Conservation (phyloP, 2,329 filamentous ascomycete species). For the Epichloe gansuensis region DNA sequence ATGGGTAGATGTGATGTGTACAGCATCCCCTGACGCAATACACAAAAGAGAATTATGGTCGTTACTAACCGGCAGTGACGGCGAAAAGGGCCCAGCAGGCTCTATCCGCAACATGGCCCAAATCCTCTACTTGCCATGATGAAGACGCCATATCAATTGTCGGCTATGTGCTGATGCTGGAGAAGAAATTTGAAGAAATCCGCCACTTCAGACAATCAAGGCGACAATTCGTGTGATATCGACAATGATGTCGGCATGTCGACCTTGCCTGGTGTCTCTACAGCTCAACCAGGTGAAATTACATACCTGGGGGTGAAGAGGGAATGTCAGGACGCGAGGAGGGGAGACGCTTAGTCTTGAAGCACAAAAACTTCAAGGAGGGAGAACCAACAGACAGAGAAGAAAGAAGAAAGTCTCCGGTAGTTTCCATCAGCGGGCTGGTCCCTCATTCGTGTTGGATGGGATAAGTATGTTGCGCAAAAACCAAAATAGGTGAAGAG, state of each 20-base stretch:
- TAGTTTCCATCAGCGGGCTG: neutral
- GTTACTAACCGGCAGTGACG: constrained; percentile 10
- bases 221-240: neutral
- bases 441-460: too few species aligned
- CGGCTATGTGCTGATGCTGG: neutral
- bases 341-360: neutral
- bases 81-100: constrained; percentile 16
- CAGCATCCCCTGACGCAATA: too few species aligned
- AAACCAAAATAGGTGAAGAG: neutral
- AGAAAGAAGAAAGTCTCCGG: neutral
- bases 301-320: neutral
- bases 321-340: neutral
- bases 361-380: neutral
- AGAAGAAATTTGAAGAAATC: neutral
- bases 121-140: constrained; percentile 1
- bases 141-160: neutral
- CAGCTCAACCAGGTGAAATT: too few species aligned
- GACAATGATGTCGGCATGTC: neutral
- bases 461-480: too few species aligned
- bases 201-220: neutral
- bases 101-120: constrained; percentile 9
- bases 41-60: neutral
- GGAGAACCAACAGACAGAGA: neutral
- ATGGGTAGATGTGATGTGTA: neutral
- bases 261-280: neutral